Evolutionary conservation across 768 basidiomycete species (phyloP), one percentile per base, ranked within the genome.

Genomic region (Phlegmacium glaucopus): DNA sequence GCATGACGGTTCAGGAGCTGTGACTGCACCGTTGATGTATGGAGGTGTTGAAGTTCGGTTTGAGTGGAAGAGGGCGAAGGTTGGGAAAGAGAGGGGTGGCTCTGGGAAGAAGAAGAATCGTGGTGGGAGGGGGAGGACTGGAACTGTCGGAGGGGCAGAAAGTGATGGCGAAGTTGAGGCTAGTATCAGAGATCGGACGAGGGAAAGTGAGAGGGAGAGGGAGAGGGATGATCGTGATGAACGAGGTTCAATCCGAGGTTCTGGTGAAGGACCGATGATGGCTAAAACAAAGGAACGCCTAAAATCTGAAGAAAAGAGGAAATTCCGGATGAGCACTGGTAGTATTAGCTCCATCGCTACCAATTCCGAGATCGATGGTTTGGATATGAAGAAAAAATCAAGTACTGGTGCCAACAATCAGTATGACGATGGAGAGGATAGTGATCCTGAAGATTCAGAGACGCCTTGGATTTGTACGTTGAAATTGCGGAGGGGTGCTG

Each of bases 381-480:
- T 49, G 34, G 26, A 49, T 49, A 37, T 47, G 45, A 35, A 37
- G 44, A 43, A 42, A 22, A 42, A 59, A 41, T 40, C 44, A 43
- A 43, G 53, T 44, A 40, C n/a, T 51, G 45, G 13, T 45, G 39
- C 22, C 11, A n/a, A n/a, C 11, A 34, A 34, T 35, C 46, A 50
- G 53, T 59, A 64, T 11, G 82, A 83, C 40, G 76, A 78, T 2
- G 90, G 76, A 0, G 84, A 87, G 12, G 92, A 94, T 38, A 92
- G 89, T 50, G 95, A 98, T 54, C 90, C 94, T 0, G 94, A 98
- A 61, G 95, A 97, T 60, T 91, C 90, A 37, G 94, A 98, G 66
- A 94, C 92, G 17, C 93, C 95, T 0, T 98, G 94, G 94, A 83
- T 85, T 39, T 97, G 94, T 60, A 82, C 81, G n/a, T 73, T 93